Base-by-base conservation (phyloP, 2,329 filamentous ascomycete genomes). In the Aspergillus amoenus region DNA sequence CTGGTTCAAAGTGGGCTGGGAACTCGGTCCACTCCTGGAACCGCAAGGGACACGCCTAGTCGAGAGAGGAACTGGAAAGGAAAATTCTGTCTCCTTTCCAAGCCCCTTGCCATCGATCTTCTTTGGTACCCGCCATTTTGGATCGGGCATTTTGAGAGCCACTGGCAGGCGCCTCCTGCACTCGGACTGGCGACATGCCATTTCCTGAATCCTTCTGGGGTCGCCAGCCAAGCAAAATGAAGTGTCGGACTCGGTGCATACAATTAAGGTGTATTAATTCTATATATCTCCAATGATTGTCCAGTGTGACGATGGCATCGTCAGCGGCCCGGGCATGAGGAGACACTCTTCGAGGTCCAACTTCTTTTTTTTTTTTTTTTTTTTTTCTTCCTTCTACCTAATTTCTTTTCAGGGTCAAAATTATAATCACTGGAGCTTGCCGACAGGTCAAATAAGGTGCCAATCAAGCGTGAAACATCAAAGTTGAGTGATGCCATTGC, bases 321-420 rank as follows among this genome's bases (percentile, higher is more conserved):
- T 71, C 67, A 66, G 65, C 69, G 55, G 34, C 49, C 47, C 60
- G 58, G 55, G 60, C 30, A 50, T 13, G 18, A 37, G 34, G 24
- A 42, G 62, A 61, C 62, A 60, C 61, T 64, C 54, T 57, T 57
- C 55, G 55, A 30, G 27, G 27, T 11, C 9, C 27, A 30, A 11
- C 27, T 30, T 11, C 3, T 11, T 11, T 30, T 30, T 30, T 30
- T 4, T 24, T 24, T 61, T 65, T 68, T 66, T 34, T 34, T 30
- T 11, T 9, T 30, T 30, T 30, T 30, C 2, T 24, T 24, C 60
- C 64, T 69, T 66, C 9, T 34, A 2, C 32, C 32, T 9, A 30
- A 30, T 30, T 11, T 11, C 34, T 37, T 37, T 37, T 37, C 34
- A 37, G 34, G 12, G 12, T 4, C 34, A n/a, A 37, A 37, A 13